Percentiles rank a stretch among this genome's conserved stretches.
phyloP scores from a whole-genome alignment of 2,329 filamentous ascomycete genomes.

The Neopestalotiopsis clavispora region DNA sequence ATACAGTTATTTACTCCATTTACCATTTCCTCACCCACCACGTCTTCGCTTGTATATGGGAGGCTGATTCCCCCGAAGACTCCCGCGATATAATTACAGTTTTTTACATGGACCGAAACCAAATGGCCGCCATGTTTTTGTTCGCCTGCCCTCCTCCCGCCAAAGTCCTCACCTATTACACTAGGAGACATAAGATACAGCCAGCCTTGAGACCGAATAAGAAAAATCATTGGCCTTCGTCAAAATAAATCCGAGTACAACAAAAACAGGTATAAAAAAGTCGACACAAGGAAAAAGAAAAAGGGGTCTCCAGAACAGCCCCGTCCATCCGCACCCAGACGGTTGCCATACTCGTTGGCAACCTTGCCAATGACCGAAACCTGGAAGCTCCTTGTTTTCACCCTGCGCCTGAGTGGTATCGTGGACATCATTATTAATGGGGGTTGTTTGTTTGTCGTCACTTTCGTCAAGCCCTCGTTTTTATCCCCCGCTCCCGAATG shows the following conservation, averaged over 20 bases:
- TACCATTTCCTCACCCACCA: neutral
- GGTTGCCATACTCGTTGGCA: neutral
- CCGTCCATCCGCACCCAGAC: neutral
- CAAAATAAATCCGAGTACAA: neutral
- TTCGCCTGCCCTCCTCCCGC: neutral
- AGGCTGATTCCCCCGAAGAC: neutral
- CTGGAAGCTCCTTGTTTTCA: slow-evolving; percentile 11
- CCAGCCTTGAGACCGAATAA: neutral
- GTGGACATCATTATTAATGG: slow-evolving; percentile 16
- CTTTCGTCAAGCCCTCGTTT: slow-evolving; percentile 1
- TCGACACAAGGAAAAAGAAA: neutral
- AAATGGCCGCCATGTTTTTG: neutral
- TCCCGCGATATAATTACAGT: neutral
- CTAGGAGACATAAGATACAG: neutral
- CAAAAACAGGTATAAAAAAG: too few relatives aligned
- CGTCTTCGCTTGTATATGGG: too few relatives aligned
- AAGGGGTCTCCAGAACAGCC: neutral
- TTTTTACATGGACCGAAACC: neutral
- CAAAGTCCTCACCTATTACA: neutral
- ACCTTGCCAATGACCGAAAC: slow-evolving; percentile 5
- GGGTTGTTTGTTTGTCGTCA: slow-evolving; percentile 7
- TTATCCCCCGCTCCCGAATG: slow-evolving; percentile 3
- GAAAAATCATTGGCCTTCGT: neutral
- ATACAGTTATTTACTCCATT: neutral
- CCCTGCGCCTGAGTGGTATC: slow-evolving; percentile 6